Evolutionary conservation across 2,329 filamentous ascomycete species (phyloP), one percentile per base, ranked within the genome.

Genomic region (Pseudogymnoascus sp.): DNA sequence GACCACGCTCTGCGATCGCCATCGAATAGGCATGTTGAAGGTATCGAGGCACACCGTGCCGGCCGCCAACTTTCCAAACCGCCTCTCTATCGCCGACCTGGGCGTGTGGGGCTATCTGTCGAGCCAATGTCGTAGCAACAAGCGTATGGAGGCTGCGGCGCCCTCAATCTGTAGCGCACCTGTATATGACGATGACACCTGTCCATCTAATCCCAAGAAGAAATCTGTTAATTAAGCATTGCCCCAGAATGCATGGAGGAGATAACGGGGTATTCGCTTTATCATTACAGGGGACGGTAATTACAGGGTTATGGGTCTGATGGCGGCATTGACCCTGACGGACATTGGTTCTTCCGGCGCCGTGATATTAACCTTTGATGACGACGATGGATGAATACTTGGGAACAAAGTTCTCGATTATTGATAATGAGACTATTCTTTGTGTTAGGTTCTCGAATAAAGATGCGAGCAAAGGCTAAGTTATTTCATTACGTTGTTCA

Each of bases 271-370:
- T 14, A 20, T n/a, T 32, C 43, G 11, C 47, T 54, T 54, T 54
- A 54, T 54, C 47, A 25, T 54, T 54, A 9, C 47, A 54, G 47
- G 47, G 47, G n/a, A n/a, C n/a, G n/a, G n/a, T n/a, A n/a, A 25
- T 54, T 54, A 9, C 47, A 54, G 47, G 47, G 47, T 54, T 20
- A 54, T 54, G 28, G 47, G 28, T 20, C 39, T 54, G 47, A 20
- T 34, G 47, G 18, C 16, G 9, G 28, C 4, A 32, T 54, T 54
- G 47, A 54, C 47, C 47, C 47, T 54, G 28, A 11, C 28, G 47
- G 47, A 54, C 2, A 54, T 32, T 32, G 28, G 28, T 32, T 54
- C 11, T 32, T 54, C 47, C 47, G 16, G 28, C 3, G 14, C 47
- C 47, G 47, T 18, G 47, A 32, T 54, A 54, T 32, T 54, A 20